A percentile compares a stretch with the other conserved stretches of the same genome.
Conservation (phyloP, 441 rosid species). For the Rhodomyrtus psidioides region DNA sequence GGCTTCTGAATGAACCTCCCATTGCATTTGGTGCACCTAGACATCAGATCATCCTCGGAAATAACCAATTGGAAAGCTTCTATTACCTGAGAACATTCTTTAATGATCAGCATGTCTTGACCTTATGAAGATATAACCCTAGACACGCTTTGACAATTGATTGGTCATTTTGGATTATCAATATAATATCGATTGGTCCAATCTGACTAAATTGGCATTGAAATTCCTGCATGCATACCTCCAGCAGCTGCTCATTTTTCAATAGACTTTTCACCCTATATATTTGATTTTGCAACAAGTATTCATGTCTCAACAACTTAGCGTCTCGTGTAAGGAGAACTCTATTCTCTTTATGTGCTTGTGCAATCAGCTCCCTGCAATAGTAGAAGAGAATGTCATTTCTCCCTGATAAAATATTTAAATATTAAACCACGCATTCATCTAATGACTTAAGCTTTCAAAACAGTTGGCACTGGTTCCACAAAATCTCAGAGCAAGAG, state of each 20-base stretch:
- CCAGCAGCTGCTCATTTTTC: slow-evolving; percentile 84
- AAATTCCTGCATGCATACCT: slow-evolving; percentile 34
- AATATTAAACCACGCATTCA: too few relatives aligned
- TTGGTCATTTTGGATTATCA: not conserved
- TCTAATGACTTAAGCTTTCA: too few relatives aligned
- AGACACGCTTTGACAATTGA: not conserved
- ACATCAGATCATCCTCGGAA: slow-evolving; percentile 71
- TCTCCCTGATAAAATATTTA: not conserved
- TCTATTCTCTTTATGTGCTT: slow-evolving; percentile 64
- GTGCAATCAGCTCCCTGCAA: slow-evolving; percentile 70
- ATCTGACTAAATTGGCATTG: not conserved
- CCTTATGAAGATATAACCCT: not conserved
- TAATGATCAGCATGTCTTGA: not conserved
- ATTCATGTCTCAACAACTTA: slow-evolving; percentile 70
- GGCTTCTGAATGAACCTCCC: slow-evolving; percentile 86
- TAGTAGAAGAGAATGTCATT: slow-evolving; percentile 4
- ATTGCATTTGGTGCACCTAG: slow-evolving; percentile 92
- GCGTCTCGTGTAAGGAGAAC: slow-evolving; percentile 88
- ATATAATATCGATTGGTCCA: not conserved
- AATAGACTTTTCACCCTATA: slow-evolving; percentile 72
- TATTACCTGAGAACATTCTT: slow-evolving; percentile 43
- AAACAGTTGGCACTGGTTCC: too few relatives aligned
- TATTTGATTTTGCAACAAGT: slow-evolving; percentile 62
- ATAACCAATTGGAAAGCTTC: slow-evolving; percentile 60
- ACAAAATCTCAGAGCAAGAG: too few relatives aligned